These are phyloP conservation scores for Fusarium devonianum DNA, from an alignment of 2,329 filamentous ascomycete genomes.

Conservation along the genomic window DNA sequence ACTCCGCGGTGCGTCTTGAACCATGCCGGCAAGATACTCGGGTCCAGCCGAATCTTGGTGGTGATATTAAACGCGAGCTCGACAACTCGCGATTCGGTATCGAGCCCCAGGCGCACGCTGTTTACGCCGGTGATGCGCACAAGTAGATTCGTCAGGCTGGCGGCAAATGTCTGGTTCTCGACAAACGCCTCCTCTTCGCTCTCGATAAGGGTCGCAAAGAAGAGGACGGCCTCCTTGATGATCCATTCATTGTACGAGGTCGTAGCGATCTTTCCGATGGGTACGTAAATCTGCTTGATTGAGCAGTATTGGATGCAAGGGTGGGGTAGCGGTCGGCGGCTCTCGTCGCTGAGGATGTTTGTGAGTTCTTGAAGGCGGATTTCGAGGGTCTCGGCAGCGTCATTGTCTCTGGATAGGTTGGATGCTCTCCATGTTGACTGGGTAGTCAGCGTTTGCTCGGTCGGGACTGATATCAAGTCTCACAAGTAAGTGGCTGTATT, in stretches of 20 bases:
- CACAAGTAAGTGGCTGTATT: conserved; percentile 69
- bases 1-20: conserved; percentile 69
- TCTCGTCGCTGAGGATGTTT: conserved; percentile 85
- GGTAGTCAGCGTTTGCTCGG: too few species aligned
- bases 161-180: conserved; percentile 84
- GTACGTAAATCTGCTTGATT: conserved; percentile 86
- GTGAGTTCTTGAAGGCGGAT: conserved; percentile 69
- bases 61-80: conserved; percentile 96
- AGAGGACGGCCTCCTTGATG: conserved; percentile 81
- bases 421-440: conserved; percentile 67
- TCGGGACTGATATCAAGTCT: too few species aligned
- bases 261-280: conserved; percentile 87
- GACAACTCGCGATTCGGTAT: conserved; percentile 87
- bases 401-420: conserved; percentile 66
- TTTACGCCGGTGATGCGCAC: conserved; percentile 79
- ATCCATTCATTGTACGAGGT: conserved; percentile 85
- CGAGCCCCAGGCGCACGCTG: conserved; percentile 74
- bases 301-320: conserved; percentile 90
- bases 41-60: conserved; percentile 91
- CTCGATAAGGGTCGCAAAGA: conserved; percentile 93
- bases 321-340: conserved; percentile 85
- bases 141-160: conserved; percentile 85
- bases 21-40: conserved; percentile 87
- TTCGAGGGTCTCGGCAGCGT: conserved; percentile 69
- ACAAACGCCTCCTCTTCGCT: conserved; percentile 96